Conservation (phyloP, 768 basidiomycete species). For the Auricularia sp. region DNA sequence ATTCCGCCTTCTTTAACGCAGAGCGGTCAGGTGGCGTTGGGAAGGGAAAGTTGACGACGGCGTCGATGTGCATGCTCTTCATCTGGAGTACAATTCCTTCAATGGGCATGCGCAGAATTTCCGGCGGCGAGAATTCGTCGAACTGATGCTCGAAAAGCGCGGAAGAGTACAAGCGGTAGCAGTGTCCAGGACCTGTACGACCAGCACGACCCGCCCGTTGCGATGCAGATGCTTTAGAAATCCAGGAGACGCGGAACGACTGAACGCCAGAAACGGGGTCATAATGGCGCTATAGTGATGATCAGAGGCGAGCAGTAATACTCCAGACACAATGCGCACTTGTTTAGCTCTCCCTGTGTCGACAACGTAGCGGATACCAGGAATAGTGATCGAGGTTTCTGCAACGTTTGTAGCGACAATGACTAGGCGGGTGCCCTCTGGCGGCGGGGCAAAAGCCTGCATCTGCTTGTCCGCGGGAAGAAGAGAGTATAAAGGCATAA, state of each 20-base stretch:
- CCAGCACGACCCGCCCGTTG: conserved; percentile 96
- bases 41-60: conserved; percentile 95
- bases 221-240: conserved; percentile 87
- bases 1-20: conserved; percentile 72
- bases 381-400: conserved; percentile 94
- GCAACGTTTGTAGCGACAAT: conserved; percentile 95
- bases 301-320: neutral
- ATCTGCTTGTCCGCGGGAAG: conserved; percentile 91
- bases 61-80: conserved; percentile 98
- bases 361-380: conserved; percentile 94
- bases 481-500: conserved; percentile 89
- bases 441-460: conserved; percentile 81
- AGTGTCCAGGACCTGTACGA: conserved; percentile 95
- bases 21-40: conserved; percentile 85
- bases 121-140: conserved; percentile 75
- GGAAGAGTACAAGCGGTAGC: conserved; percentile 93
- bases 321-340: conserved; percentile 27
- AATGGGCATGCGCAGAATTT: conserved; percentile 91
- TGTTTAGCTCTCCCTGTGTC: conserved; percentile 95
- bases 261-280: conserved; percentile 77
- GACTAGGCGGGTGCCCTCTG: conserved; percentile 70
- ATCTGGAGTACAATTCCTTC: conserved; percentile 96
- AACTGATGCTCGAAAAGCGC: conserved; percentile 92
- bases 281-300: conserved; percentile 55
- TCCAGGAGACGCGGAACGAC: conserved; percentile 86